Evolutionary conservation across 208 protist genomes (phyloP).

Genomic region (Acanthamoeba lugdunensis): DNA sequence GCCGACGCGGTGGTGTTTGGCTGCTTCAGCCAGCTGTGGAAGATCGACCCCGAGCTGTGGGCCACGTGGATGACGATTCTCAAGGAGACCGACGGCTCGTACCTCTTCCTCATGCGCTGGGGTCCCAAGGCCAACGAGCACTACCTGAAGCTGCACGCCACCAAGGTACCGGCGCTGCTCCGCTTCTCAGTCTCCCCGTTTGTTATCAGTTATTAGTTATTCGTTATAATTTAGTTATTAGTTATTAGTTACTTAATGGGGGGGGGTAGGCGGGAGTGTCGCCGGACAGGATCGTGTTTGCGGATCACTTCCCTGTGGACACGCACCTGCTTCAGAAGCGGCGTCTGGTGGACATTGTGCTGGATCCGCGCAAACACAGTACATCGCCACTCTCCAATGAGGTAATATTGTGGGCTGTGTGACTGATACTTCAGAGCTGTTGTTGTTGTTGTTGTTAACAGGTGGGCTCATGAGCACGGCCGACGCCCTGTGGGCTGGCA

Average conservation of each 20-base stretch:
- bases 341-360: constrained; percentile 29
- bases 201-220: too few relatives aligned
- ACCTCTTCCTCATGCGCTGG: constrained; percentile 28
- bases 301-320: background rate
- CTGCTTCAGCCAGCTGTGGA: constrained; percentile 50
- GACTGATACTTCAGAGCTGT: background rate
- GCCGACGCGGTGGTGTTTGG: constrained; percentile 9
- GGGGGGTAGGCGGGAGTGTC: background rate
- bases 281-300: constrained; percentile 4
- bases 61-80: constrained; percentile 46
- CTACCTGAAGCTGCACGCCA: background rate
- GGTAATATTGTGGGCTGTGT: too few relatives aligned
- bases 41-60: constrained; percentile 46
- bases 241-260: too few relatives aligned
- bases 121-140: background rate
- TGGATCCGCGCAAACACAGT: constrained; percentile 37
- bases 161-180: too few relatives aligned
- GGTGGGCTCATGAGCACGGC: constrained; percentile 8
- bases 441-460: background rate
- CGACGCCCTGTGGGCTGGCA: constrained; percentile 21
- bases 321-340: background rate
- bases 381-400: background rate
- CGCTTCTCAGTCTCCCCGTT: too few relatives aligned
- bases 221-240: too few relatives aligned
- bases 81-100: background rate